phyloP scores from a whole-genome alignment of 768 basidiomycete genomes.

The Tephrocybe sp. region DNA sequence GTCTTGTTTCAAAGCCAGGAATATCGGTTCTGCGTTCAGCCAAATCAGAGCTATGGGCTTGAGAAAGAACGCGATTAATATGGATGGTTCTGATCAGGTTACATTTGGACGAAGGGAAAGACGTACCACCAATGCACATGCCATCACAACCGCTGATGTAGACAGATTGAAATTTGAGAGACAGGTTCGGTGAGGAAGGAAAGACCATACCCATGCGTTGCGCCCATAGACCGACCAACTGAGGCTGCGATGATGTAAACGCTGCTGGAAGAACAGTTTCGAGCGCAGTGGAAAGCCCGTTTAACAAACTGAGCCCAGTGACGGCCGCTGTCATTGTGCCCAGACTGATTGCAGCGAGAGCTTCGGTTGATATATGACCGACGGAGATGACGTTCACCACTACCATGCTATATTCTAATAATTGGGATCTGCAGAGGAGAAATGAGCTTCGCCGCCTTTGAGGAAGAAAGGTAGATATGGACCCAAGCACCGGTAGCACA shows the following conservation, averaged over 20 bases:
- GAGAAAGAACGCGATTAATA: too few species aligned
- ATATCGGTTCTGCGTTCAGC: background rate
- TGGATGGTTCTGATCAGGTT: too few species aligned
- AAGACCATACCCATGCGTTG: slow-evolving; percentile 48
- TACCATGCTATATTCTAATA: slow-evolving; percentile 69
- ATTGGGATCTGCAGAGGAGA: slow-evolving; percentile 17
- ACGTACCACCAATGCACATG: background rate
- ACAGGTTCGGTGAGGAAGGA: background rate
- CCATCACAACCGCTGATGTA: background rate
- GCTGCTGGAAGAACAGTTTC: slow-evolving; percentile 78
- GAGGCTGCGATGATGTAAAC: slow-evolving; percentile 55
- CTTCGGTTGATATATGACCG: slow-evolving; percentile 71
- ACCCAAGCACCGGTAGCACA: slow-evolving; percentile 13
- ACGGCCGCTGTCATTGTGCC: slow-evolving; percentile 48
- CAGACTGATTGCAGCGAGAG: slow-evolving; percentile 63
- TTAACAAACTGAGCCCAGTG: slow-evolving; percentile 37
- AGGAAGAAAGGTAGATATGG: background rate
- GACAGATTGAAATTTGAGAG: background rate
- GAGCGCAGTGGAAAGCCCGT: slow-evolving; percentile 60
- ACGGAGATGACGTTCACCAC: slow-evolving; percentile 66
- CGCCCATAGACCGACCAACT: slow-evolving; percentile 56
- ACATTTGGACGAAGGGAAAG: background rate
- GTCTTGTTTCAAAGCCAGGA: background rate
- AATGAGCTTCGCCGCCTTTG: background rate
- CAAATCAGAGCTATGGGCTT: slow-evolving; percentile 4